Conservation (phyloP, 108 stramenopile genomes). For the Nitzschia sp. region DNA sequence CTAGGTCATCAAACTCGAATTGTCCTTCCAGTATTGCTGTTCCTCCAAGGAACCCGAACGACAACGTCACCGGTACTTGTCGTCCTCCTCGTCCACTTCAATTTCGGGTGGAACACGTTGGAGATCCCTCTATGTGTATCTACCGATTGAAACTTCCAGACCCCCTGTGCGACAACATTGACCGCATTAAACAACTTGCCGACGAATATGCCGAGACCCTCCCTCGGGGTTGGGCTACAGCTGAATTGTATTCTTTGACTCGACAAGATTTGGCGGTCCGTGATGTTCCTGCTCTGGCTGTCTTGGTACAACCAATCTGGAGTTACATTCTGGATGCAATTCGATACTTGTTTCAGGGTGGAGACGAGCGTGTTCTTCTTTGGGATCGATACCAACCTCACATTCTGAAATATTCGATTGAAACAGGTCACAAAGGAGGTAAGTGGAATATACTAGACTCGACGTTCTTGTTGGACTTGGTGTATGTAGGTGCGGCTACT, state of each 20-base stretch:
- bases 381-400: conserved; percentile 81
- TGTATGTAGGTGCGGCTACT: too few species aligned
- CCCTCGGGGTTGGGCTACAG: conserved; percentile 59
- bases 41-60: too few species aligned
- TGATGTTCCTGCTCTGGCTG: conserved; percentile 58
- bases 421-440: conserved; percentile 61
- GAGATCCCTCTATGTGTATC: conserved; percentile 55
- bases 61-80: too few species aligned
- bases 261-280: conserved; percentile 70
- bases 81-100: not conserved
- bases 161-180: conserved; percentile 39
- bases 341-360: conserved; percentile 34
- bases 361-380: conserved; percentile 19
- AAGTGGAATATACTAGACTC: conserved; percentile 2
- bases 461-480: too few species aligned
- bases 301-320: conserved; percentile 50
- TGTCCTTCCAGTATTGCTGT: not conserved
- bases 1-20: not conserved
- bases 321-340: conserved; percentile 45
- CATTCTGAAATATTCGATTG: conserved; percentile 67
- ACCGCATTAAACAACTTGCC: conserved; percentile 54
- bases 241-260: conserved; percentile 67
- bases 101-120: conserved; percentile 33
- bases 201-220: conserved; percentile 46
- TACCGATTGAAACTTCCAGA: conserved; percentile 57